Evolutionary conservation across 2,329 filamentous ascomycete species (phyloP), one percentile per base, ranked within the genome.

Genomic region (Scedosporium apiospermum): DNA sequence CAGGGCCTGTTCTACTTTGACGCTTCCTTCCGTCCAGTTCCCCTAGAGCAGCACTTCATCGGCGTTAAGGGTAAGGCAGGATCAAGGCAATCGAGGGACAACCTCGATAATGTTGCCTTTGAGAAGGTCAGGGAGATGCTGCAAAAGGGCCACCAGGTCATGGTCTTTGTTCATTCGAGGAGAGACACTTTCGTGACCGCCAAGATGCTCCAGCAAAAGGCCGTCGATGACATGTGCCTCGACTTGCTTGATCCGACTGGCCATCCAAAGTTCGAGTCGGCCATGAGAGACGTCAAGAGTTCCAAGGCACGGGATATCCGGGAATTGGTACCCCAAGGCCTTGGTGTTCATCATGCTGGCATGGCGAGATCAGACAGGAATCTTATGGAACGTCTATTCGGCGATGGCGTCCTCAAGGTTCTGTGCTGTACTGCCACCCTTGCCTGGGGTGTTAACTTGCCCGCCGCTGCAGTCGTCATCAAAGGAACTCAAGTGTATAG

Each of bases 401-500:
- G 82, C 3, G 89, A 96, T 67, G 96, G 95, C 27, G 88, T 98
- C n/a, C 84, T 98, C 68, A 96, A 95, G 73, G 93, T 99, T 0
- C 87, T 99, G 23, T 98, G 93, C 80, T 99, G 96, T 85, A 99
- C 95, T 2, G 95, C 95, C 10, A 99, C 95, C 1, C 82, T 99
- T 27, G 95, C 95, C 0, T 99, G 95, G 95, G 95, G 95, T 86
- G 93, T 99, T 71, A 99, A 99, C 74, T 84, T 99, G 74, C 95
- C 95, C 0, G 95, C 95, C 41, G 95, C 95, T 0, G 96, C 95
- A 0, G 95, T 99, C 60, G 84, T 99, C 61, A 99, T 99, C 81
- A 99, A 99, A 73, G 95, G 95, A 16, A 99, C 95, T 0, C 93
- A 98, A 71, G 85, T 99, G 0, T 99, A 99, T 76, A 98, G 93